Conservation (phyloP, 495 filamentous ascomycete genomes). For the Baudoinia panamericana region DNA sequence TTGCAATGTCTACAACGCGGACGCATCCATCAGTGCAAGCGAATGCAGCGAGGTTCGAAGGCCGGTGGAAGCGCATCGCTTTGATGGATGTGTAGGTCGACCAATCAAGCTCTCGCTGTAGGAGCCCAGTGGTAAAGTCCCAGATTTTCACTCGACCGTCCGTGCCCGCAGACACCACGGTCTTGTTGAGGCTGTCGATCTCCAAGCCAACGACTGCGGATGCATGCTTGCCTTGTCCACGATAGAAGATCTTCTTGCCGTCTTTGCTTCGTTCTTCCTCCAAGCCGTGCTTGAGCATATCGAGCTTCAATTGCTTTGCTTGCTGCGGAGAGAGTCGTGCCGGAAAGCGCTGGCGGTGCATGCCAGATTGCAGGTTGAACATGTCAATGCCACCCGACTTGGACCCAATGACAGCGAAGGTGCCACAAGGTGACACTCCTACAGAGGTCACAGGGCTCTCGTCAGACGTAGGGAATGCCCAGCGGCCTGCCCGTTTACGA, state of each 20-base stretch:
- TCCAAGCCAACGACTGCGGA: slow-evolving; percentile 72
- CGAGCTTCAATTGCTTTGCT: slow-evolving; percentile 44
- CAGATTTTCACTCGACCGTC: slow-evolving; percentile 99
- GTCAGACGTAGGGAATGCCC: slow-evolving; percentile 82
- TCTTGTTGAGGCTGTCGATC: slow-evolving; percentile 71
- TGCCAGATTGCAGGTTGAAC: slow-evolving; percentile 92
- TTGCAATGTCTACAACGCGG: slow-evolving; percentile 79
- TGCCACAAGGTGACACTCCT: slow-evolving; percentile 78
- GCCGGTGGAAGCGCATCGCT: slow-evolving; percentile 63
- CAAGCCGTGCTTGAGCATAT: slow-evolving; percentile 34
- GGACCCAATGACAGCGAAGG: slow-evolving; percentile 85
- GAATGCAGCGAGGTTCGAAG: slow-evolving; percentile 77
- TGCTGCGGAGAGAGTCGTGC: slow-evolving; percentile 51
- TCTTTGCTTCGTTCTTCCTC: slow-evolving; percentile 25
- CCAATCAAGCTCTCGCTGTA: slow-evolving; percentile 78
- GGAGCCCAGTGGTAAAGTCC: slow-evolving; percentile 69
- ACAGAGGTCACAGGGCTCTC: slow-evolving; percentile 67
- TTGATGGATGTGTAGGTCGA: slow-evolving; percentile 62
- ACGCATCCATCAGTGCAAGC: slow-evolving; percentile 82
- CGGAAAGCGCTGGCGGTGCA: slow-evolving; percentile 74
- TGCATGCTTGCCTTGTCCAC: slow-evolving; percentile 51
- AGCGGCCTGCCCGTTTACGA: slow-evolving; percentile 78
- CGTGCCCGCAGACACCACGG: slow-evolving; percentile 67
- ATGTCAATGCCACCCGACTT: slow-evolving; percentile 70
- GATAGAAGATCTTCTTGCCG: slow-evolving; percentile 32